These are phyloP conservation scores for Microbotryomycetes sp. DNA, from an alignment of 1,284 basidiomycete genomes.

Conservation along the genomic window DNA sequence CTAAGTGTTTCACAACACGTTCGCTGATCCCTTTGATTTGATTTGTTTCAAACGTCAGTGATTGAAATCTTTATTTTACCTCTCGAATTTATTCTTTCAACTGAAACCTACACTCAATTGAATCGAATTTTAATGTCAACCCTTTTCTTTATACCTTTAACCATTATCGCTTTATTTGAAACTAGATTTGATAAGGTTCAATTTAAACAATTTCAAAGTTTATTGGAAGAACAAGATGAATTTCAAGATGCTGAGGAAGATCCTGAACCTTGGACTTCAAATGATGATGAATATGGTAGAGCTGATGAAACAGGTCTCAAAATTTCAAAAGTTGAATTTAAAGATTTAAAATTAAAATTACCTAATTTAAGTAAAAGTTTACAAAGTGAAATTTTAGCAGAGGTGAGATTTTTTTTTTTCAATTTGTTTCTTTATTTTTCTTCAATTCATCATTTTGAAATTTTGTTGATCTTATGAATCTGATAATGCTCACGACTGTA, in stretches of 20 bases:
- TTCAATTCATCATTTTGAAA: background rate
- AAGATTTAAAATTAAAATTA: conserved; percentile 65
- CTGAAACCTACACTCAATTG: conserved; percentile 57
- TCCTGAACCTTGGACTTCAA: conserved; percentile 12
- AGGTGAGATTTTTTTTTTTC: conserved; percentile 2
- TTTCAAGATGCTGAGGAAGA: conserved; percentile 23
- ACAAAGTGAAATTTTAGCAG: conserved; percentile 13
- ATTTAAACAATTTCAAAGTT: conserved; percentile 3
- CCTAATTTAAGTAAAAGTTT: conserved; percentile 51
- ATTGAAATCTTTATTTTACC: conserved; percentile 34
- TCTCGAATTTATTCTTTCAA: conserved; percentile 31
- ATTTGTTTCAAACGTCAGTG: conserved; percentile 11
- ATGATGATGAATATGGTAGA: conserved; percentile 60
- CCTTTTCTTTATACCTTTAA: conserved; percentile 72
- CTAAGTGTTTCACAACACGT: too few relatives aligned
- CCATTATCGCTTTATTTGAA: conserved; percentile 68
- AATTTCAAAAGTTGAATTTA: conserved; percentile 69
- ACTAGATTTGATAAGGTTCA: conserved; percentile 43
- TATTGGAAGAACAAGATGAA: conserved; percentile 32
- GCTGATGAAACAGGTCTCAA: conserved; percentile 53
- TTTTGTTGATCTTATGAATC: too few relatives aligned
- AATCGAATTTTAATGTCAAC: conserved; percentile 70
- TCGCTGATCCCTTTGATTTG: too few relatives aligned
- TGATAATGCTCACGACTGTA: too few relatives aligned
- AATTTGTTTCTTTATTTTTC: background rate